Percentiles rank a stretch among this genome's conserved stretches.
Evolutionary conservation across 208 protist genomes (phyloP).

Genomic region (Wallacemonas collosoma): DNA sequence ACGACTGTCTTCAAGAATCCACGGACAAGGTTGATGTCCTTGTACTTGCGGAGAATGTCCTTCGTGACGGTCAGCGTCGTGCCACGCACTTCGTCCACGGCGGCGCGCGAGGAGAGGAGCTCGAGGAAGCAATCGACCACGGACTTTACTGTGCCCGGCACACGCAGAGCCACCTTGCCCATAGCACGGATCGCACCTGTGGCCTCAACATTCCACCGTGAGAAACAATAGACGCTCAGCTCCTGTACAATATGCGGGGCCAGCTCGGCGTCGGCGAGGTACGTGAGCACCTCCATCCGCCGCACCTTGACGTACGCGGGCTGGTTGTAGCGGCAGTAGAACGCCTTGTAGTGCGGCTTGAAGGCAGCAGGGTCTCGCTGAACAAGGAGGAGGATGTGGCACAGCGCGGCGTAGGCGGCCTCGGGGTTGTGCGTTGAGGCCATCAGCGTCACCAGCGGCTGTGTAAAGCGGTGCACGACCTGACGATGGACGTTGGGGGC

Average conservation of each 20-base stretch:
- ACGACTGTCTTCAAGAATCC: constrained; percentile 52
- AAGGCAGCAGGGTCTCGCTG: constrained; percentile 70
- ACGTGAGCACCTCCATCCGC: constrained; percentile 84
- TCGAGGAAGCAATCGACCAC: constrained; percentile 49
- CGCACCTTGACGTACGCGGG: constrained; percentile 82
- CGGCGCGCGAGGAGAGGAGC: constrained; percentile 53
- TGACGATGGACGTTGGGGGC: constrained; percentile 70
- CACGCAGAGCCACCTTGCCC: constrained; percentile 32
- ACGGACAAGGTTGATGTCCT: constrained; percentile 41
- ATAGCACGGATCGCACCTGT: constrained; percentile 38
- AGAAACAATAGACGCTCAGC: constrained; percentile 33
- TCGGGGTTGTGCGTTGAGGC: constrained; percentile 55
- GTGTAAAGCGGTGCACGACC: constrained; percentile 73
- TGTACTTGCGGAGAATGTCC: constrained; percentile 79
- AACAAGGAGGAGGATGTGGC: constrained; percentile 83
- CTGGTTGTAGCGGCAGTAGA: constrained; percentile 79
- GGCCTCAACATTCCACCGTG: constrained; percentile 9
- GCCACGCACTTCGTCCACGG: constrained; percentile 46
- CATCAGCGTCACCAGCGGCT: constrained; percentile 83
- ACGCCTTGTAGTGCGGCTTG: constrained; percentile 39
- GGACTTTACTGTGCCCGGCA: constrained; percentile 23
- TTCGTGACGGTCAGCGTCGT: constrained; percentile 74
- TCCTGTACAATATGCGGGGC: constrained; percentile 71
- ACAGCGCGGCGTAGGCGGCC: constrained; percentile 69
- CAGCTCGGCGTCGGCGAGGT: constrained; percentile 51